Evolutionary conservation across 495 filamentous ascomycete genomes (phyloP), one percentile per base, ranked within the genome.

Genomic region (Halenospora varia): DNA sequence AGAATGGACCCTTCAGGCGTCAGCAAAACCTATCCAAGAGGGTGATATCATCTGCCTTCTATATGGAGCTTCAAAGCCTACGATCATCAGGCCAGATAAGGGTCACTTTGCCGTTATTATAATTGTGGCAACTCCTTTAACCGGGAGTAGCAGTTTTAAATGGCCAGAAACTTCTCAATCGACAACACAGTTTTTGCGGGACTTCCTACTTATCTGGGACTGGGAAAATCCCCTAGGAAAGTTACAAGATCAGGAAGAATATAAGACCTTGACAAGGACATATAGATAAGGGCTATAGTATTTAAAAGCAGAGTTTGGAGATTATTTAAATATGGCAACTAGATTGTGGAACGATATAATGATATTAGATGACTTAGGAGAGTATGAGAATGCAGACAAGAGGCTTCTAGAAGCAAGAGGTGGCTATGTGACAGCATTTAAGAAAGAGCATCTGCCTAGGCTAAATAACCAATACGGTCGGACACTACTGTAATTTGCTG

Each of bases 21-120:
- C 61, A 44, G 63, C 61, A 59, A 62, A 62, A 44, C 29, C 61
- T 23, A 52, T 68, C 42, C 55, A 56, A 40, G 39, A 59, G 9
- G 62, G 62, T 18, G 62, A 70, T 56, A 8, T 70, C 29, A 39
- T 70, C 59, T 70, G 67, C 57, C 56, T 68, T 57, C 53, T 70
- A 9, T 51, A 64, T 58, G 63, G 61, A 49, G 63, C 65, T 59
- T 59, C 41, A 58, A 53, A 56, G 25, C 64, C 64, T 10, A 65
- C 50, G 17, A 66, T 68, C 29, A 49, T 68, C 47, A 64, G 60
- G 55, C 39, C 47, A 48, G 57, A 45, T 50, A 57, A 61, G 10
- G 58, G 62, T 48, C 54, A 66, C 56, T 70, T 60, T 40, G 42
- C 47, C 19, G 51, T 65, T 59, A 60, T 67, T 45, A 51, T 54